Evolutionary conservation across 352 stramenopile species (phyloP).

Genomic region (Stephanocyclus meneghinianus): DNA sequence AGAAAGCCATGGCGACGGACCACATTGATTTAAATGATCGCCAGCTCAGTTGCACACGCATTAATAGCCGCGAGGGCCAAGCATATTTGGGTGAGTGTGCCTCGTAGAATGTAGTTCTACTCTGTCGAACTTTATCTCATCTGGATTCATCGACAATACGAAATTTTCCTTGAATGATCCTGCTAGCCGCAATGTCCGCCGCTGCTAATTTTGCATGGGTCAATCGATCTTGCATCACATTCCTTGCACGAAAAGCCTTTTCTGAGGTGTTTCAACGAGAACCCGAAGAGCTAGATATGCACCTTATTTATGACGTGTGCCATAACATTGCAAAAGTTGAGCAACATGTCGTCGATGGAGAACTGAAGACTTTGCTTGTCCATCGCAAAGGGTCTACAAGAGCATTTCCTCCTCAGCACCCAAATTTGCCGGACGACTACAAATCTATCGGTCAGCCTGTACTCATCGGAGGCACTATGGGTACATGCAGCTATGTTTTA

Average conservation of each 20-base stretch:
- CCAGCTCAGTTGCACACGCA: slow-evolving; percentile 85
- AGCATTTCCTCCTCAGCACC: slow-evolving; percentile 86
- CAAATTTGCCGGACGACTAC: slow-evolving; percentile 87
- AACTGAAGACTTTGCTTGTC: slow-evolving; percentile 83
- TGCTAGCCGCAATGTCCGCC: slow-evolving; percentile 76
- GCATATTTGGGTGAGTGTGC: slow-evolving; percentile 74
- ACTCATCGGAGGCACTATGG: slow-evolving; percentile 86
- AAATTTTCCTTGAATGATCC: background rate
- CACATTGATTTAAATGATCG: slow-evolving; percentile 85
- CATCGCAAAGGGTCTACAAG: slow-evolving; percentile 85
- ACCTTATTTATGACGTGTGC: slow-evolving; percentile 86
- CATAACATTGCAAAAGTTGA: slow-evolving; percentile 87
- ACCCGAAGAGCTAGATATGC: slow-evolving; percentile 87
- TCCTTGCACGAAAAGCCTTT: slow-evolving; percentile 85
- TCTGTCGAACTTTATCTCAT: background rate
- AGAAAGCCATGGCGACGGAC: slow-evolving; percentile 83
- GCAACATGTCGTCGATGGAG: slow-evolving; percentile 83
- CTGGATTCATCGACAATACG: background rate
- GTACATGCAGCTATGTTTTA: slow-evolving; percentile 78
- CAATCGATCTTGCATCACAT: slow-evolving; percentile 85
- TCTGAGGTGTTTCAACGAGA: slow-evolving; percentile 83
- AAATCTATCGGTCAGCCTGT: slow-evolving; percentile 84
- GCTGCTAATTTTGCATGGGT: slow-evolving; percentile 88
- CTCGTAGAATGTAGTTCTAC: background rate
- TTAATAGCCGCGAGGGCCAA: slow-evolving; percentile 82